A percentile compares a stretch with the other conserved stretches of the same genome.
phyloP scores from a whole-genome alignment of 257 asterid genomes.

The Ocimum tenuiflorum region DNA sequence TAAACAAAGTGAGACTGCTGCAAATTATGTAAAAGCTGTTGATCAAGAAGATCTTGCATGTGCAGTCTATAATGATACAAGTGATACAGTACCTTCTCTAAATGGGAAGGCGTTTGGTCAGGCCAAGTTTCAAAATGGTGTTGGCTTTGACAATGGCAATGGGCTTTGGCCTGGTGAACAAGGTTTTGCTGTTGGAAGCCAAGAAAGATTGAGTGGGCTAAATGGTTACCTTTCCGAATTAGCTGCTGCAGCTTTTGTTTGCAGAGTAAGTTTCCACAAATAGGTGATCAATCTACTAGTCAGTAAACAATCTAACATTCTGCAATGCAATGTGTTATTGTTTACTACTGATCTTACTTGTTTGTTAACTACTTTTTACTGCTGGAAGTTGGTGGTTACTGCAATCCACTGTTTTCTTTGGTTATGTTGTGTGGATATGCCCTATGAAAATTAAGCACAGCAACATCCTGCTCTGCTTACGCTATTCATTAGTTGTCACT shows the following conservation, averaged over 20 bases:
- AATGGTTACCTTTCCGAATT: constrained; percentile 75
- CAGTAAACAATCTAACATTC: background rate
- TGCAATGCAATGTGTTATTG: background rate
- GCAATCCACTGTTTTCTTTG: background rate
- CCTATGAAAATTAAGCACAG: background rate
- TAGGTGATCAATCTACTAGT: background rate
- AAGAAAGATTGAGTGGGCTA: constrained; percentile 63
- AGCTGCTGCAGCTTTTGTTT: constrained; percentile 94
- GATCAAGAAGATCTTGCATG: constrained; percentile 46
- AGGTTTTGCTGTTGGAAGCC: constrained; percentile 91
- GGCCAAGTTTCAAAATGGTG: constrained; percentile 73
- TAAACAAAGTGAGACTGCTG: constrained; percentile 80
- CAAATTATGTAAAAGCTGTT: constrained; percentile 79
- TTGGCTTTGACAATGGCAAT: constrained; percentile 77
- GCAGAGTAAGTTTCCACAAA: constrained; percentile 51
- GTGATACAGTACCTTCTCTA: constrained; percentile 25
- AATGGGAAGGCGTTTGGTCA: constrained; percentile 37
- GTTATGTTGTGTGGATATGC: background rate
- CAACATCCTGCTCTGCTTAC: background rate
- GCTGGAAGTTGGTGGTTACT: constrained; percentile 9
- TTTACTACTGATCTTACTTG: background rate
- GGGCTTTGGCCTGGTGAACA: constrained; percentile 82
- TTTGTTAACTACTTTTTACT: background rate
- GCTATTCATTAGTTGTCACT: background rate
- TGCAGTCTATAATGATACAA: constrained; percentile 23